Conservation (phyloP, 495 filamentous ascomycete species). For the Trichoderma erinaceum region DNA sequence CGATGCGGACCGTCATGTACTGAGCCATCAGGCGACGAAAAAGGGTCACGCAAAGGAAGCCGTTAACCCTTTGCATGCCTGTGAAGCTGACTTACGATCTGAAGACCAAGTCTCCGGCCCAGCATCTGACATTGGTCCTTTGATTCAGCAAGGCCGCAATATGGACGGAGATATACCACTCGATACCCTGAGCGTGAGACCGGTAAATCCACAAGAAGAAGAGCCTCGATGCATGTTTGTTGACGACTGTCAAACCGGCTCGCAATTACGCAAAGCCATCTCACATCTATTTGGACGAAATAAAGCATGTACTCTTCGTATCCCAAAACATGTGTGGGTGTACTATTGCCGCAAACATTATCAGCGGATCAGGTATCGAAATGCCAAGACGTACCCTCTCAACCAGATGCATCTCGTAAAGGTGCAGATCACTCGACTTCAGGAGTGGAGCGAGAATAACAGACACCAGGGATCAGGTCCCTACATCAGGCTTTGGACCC, state of each 20-base stretch:
- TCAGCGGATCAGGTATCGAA: conserved; percentile 66
- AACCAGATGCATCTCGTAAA: conserved; percentile 55
- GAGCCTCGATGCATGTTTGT: conserved; percentile 22
- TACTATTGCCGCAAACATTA: conserved; percentile 80
- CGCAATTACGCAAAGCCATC: conserved; percentile 61
- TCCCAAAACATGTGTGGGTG: conserved; percentile 62
- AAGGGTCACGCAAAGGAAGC: neutral
- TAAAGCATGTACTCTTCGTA: conserved; percentile 63
- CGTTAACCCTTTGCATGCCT: neutral
- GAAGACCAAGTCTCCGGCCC: neutral
- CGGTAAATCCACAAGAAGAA: neutral
- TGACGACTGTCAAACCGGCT: conserved; percentile 44
- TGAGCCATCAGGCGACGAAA: neutral
- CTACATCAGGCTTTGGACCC: conserved; percentile 42
- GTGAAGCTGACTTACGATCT: neutral
- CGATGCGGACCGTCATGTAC: neutral
- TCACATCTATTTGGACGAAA: conserved; percentile 88
- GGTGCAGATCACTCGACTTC: conserved; percentile 51
- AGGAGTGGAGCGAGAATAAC: conserved; percentile 50
- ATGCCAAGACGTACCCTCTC: conserved; percentile 50
- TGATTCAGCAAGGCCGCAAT: neutral
- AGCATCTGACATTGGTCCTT: neutral
- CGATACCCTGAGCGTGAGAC: neutral
- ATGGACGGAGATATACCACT: neutral
- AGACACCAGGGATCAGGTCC: conserved; percentile 31